Evolutionary conservation across 257 asterid genomes (phyloP), one percentile per base, ranked within the genome.

Genomic region (Plectranthus barbatus): DNA sequence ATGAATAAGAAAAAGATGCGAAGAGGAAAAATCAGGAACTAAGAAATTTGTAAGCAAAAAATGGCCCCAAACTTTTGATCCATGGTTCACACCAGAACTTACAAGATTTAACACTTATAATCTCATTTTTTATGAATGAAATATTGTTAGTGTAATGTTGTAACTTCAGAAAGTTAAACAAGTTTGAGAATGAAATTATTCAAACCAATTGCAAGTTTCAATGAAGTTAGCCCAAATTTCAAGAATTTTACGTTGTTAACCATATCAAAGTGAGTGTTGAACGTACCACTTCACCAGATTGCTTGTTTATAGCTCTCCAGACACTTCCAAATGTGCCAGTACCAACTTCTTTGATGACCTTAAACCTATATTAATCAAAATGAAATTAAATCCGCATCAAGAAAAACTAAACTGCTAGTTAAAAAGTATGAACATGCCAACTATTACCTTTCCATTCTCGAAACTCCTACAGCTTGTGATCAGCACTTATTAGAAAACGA

Each of bases 241-340:
- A 40, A 3, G 15, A 20, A 18, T 37, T 5, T 15, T 9, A 26
- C 17, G 7, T 9, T 4, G 1, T 40, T 7, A 21, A 21, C 13
- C 7, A 37, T 20, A 58, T 21, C 20, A 21, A 13, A 42, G 18
- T 34, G 39, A 37, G 21, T 12, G 3, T 18, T 33, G 59, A 21
- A 49, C 88, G 18, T 78, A 92, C 99, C 95, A 90, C 95, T 90
- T 92, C 99, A 69, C 95, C 94, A 80, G 91, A 79, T 68, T 85
- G 96, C 80, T 81, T 85, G 84, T 84, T 87, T 50, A 90, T 62
- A 66, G 97, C 99, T 66, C 91, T 81, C 97, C 97, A 92, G 55
- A 92, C 99, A 82, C 73, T 86, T 51, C 99, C 99, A 72, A 92
- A 92, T 15, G 99, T 87, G 72, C 97, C 99, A 75, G 76, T 89